Evolutionary conservation across 352 stramenopile species (phyloP), one percentile per base, ranked within the genome.

Genomic region (Globisporangium nunn): DNA sequence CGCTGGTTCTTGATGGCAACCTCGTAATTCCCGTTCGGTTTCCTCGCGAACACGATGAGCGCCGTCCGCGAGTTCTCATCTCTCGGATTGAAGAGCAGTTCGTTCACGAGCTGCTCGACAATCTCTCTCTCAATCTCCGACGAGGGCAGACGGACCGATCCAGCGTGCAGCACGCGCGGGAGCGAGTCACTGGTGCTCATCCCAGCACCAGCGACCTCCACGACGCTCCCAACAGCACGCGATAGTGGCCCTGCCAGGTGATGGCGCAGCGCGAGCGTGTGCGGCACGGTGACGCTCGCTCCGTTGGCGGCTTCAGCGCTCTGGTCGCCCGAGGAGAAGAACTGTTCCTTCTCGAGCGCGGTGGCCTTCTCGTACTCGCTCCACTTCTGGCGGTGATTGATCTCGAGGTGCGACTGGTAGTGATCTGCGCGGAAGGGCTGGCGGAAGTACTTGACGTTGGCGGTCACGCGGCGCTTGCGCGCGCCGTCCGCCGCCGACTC

Each of bases 401-500:
- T 85, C 68, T 85, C 72, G 31, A 88, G 51, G 44, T 88, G 78
- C 43, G 72, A 85, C 29, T 83, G 64, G 52, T 86, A 88, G 56
- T 88, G 75, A 59, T 88, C 78, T 2, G 78, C 72, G 41, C 78
- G 78, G 60, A 87, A 87, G 0, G 75, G 74, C 62, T 81, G 70
- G 1, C 75, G 71, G 52, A 85, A 87, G 65, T 87, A 85, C 71
- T 87, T 87, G 67, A 85, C 82, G 52, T 87, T 87, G 62, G 74
- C 71, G 1, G 77, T 85, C 4, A 72, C 73, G 31, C 77, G 75
- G 31, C 75, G 77, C 59, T 87, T 87, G 45, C 77, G 74, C n/a
- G 58, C 69, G n/a, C 71, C 50, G 46, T 84, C 71, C 35, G 64
- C 46, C 23, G 74, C 62, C 53, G 70, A 72, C 47, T 88, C 78